phyloP scores from a whole-genome alignment of 2,329 filamentous ascomycete species.

The Pyrenophora graminea region DNA sequence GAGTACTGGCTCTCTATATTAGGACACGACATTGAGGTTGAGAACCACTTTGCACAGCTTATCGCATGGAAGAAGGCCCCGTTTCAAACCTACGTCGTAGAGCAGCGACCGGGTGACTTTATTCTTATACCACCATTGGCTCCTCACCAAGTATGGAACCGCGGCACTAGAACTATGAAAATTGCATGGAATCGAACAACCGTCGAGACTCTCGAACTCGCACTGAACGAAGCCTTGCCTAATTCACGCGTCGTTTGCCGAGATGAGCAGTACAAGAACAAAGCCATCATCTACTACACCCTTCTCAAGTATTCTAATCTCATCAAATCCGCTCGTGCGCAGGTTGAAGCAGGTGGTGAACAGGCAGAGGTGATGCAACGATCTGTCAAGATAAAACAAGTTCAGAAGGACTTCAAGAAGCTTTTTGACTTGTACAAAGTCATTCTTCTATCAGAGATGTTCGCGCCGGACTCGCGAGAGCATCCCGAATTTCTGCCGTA shows the following conservation, averaged over 20 bases:
- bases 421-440: slow-evolving; percentile 78
- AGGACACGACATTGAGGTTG: slow-evolving; percentile 94
- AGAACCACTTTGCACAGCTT: slow-evolving; percentile 94
- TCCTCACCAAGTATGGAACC: slow-evolving; percentile 97
- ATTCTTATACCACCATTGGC: slow-evolving; percentile 91
- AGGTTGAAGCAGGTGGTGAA: slow-evolving; percentile 53
- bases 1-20: slow-evolving; percentile 93
- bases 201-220: slow-evolving; percentile 84
- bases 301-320: slow-evolving; percentile 73
- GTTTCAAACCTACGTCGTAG: slow-evolving; percentile 89
- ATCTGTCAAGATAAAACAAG: slow-evolving; percentile 63
- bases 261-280: slow-evolving; percentile 99
- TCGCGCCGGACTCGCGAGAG: slow-evolving; percentile 68
- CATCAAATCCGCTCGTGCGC: slow-evolving; percentile 62
- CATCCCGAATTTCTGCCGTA: slow-evolving; percentile 78
- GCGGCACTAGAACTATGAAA: slow-evolving; percentile 93
- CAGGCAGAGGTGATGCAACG: slow-evolving; percentile 46
- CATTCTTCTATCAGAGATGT: slow-evolving; percentile 84
- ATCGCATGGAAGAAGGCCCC: slow-evolving; percentile 95
- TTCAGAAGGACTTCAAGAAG: slow-evolving; percentile 81
- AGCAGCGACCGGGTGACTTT: slow-evolving; percentile 88
- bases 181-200: slow-evolving; percentile 98
- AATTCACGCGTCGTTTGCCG: slow-evolving; percentile 89
- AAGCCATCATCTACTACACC: slow-evolving; percentile 89
- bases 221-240: slow-evolving; percentile 82